phyloP scores from a whole-genome alignment of 169 alveolate genomes.

The Toxoplasma gondii region DNA sequence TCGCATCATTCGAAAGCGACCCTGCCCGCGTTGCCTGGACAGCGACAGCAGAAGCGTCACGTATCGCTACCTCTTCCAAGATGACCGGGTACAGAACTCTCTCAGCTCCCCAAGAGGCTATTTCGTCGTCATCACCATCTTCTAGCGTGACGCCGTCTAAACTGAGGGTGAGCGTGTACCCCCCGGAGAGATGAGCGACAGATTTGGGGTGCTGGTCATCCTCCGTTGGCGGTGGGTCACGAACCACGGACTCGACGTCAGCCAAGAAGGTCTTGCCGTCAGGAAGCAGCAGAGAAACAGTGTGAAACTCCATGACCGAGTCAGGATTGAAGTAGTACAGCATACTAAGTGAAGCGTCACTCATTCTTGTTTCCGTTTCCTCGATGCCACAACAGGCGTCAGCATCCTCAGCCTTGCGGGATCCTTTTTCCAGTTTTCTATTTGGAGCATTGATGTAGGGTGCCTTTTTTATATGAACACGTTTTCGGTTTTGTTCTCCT shows the following conservation, averaged over 20 bases:
- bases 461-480: too few relatives aligned
- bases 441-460: neutral
- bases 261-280: slow-evolving; percentile 31
- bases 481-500: neutral
- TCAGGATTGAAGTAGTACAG: slow-evolving; percentile 26
- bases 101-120: slow-evolving; percentile 27
- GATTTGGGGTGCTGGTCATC: neutral
- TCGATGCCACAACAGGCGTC: slow-evolving; percentile 5
- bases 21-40: neutral
- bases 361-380: neutral
- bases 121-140: neutral
- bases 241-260: slow-evolving; percentile 5
- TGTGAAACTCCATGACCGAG: neutral
- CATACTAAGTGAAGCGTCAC: neutral
- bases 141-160: neutral
- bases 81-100: slow-evolving; percentile 16
- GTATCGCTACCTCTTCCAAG: slow-evolving; percentile 24
- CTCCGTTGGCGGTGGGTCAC: slow-evolving; percentile 35
- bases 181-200: slow-evolving; percentile 27
- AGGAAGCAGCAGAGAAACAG: slow-evolving; percentile 8
- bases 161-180: neutral
- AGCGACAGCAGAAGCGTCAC: slow-evolving; percentile 22
- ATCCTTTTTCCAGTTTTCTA: neutral
- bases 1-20: neutral
- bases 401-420: neutral